These are phyloP conservation scores for Nigrospora osmanthi DNA, from an alignment of 2,329 filamentous ascomycete species.

Conservation along the genomic window DNA sequence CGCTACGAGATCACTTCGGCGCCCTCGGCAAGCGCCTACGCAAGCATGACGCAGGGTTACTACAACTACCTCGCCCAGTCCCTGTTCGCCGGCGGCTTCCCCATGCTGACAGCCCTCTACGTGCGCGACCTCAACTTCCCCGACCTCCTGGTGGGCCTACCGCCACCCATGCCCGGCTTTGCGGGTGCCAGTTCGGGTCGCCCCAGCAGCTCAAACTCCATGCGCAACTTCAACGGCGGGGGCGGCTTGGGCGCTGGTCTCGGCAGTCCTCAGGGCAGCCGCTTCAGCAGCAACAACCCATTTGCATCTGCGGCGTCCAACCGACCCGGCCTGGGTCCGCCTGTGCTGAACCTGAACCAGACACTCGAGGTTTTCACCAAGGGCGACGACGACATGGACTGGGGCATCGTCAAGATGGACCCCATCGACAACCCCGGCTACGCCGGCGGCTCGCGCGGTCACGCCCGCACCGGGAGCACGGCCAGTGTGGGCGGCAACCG, in stretches of 20 bases:
- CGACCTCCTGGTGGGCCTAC: conserved; percentile 64
- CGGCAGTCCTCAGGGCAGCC: conserved; percentile 13
- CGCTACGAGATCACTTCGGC: conserved; percentile 74
- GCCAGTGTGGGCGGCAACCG: conserved; percentile 19
- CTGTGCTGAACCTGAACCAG: conserved; percentile 30
- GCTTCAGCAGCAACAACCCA: conserved; percentile 55
- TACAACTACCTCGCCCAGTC: conserved; percentile 84
- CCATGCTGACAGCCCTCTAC: conserved; percentile 68
- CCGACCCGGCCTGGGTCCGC: conserved; percentile 19
- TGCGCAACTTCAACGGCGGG: conserved; percentile 15
- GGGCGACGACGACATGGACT: conserved; percentile 48
- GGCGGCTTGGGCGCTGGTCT: conserved; percentile 5
- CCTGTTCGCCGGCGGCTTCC: conserved; percentile 67
- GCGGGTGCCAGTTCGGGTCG: conserved; percentile 24
- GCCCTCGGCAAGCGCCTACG: conserved; percentile 48
- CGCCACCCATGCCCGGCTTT: conserved; percentile 49
- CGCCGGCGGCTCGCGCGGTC: conserved; percentile 11
- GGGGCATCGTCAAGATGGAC: conserved; percentile 48
- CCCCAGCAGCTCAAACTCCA: conserved; percentile 25
- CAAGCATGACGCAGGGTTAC: conserved; percentile 52
- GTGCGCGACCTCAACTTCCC: conserved; percentile 81
- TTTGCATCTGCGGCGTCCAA: conserved; percentile 32
- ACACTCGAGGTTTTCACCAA: conserved; percentile 55
- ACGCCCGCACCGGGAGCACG: conserved; percentile 18
- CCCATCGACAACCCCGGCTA: conserved; percentile 15